Percentiles rank a stretch among this genome's conserved stretches.
These are phyloP conservation scores for Dactylorhiza incarnata DNA, from an alignment of 106 monocot genomes.

Conservation along the genomic window DNA sequence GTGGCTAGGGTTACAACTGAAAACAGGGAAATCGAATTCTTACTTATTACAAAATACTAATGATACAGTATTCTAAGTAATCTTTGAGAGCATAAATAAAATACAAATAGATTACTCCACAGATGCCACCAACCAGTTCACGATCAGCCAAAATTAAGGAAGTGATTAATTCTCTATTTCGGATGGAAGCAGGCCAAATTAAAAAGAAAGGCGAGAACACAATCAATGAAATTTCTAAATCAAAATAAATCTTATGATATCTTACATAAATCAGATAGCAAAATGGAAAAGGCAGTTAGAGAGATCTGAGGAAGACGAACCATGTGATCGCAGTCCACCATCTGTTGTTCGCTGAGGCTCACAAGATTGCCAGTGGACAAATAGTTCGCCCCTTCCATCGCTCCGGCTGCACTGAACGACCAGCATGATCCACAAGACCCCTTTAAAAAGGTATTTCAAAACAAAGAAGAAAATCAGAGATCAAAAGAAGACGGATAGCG, in stretches of 20 bases:
- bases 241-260: background rate
- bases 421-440: constrained; percentile 94
- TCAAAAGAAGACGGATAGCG: background rate
- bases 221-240: background rate
- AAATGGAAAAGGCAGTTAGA: background rate
- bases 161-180: background rate
- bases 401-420: constrained; percentile 84
- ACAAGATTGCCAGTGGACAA: constrained; percentile 61
- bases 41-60: too few species aligned
- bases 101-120: too few species aligned
- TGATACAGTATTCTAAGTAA: too few species aligned
- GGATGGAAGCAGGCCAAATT: background rate
- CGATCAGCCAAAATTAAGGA: too few species aligned
- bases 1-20: too few species aligned
- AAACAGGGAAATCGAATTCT: too few species aligned
- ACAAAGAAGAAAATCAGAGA: background rate
- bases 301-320: constrained; percentile 1
- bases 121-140: too few species aligned
- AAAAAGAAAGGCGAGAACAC: background rate
- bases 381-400: constrained; percentile 75
- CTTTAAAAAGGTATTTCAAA: constrained; percentile 16
- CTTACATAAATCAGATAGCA: background rate
- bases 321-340: constrained; percentile 64
- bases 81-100: too few species aligned
- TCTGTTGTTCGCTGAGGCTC: constrained; percentile 78